Evolutionary conservation across 176 grass and related monocot genomes (phyloP), one percentile per base, ranked within the genome.

Genomic region (Poa pratensis): DNA sequence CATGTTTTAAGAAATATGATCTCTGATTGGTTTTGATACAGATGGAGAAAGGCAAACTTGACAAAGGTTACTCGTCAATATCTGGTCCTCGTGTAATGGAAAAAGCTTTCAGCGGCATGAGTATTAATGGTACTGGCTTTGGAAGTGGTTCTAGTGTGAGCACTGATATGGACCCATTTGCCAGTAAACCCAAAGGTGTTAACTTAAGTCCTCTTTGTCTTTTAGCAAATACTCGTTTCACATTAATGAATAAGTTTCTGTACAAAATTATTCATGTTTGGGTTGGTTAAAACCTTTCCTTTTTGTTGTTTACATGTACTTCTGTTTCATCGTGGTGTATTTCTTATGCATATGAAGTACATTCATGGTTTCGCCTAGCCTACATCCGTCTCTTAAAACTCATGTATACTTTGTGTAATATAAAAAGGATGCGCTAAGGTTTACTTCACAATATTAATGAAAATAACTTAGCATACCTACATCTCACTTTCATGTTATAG

Each of bases 51-150:
- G 89, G 90, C 62, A 97, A 82, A 92, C 61, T 86, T 63, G 92
- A 97, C 34, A 97, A 94, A 90, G 92, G 91, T 49, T 94, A 88
- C 84, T 90, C 92, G 66, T 85, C 89, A 84, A 88, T 97, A 71
- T 92, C 92, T 82, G 94, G 91, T 58, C 91, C 92, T 20, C 79
- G 83, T 27, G 85, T 86, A 84, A 79, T 86, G 43, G 94, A 97
- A 54, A 94, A 89, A 70, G 34, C 69, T 78, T 94, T 90, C 58
- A 87, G 46, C 53, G 92, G 92, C 58, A 94, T 94, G 87, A 94
- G 60, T 64, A 94, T 94, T 61, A 68, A 72, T 28, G 90, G 87
- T 86, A 86, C 84, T 91, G 90, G 93, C 73, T 92, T 92, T 89
- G 90, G 89, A 78, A 91, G 89, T 85, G 89, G 87, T 75, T 89